Percentiles rank a stretch among this genome's conserved stretches.
phyloP scores from a whole-genome alignment of 345 rosid genomes.

The Erodium maritimum region DNA sequence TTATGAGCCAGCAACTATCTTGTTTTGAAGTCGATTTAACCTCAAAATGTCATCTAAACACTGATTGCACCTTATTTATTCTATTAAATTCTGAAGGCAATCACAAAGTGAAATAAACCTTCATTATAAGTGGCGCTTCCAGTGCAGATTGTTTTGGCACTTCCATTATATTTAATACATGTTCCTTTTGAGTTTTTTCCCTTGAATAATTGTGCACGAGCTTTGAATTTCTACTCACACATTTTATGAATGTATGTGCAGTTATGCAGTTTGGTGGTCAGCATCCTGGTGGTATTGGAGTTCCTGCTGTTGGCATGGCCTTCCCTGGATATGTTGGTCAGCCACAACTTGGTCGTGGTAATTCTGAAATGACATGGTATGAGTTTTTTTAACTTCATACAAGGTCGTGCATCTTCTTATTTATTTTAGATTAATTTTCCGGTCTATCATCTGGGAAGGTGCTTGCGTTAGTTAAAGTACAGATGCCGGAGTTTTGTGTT shows the following conservation, averaged over 20 bases:
- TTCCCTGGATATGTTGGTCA: constrained; percentile 79
- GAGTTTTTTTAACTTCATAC: neutral
- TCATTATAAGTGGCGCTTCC: too few relatives aligned
- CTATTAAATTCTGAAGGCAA: too few relatives aligned
- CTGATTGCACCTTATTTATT: too few relatives aligned
- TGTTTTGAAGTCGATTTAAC: too few relatives aligned
- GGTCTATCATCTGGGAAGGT: neutral
- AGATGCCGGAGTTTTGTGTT: neutral
- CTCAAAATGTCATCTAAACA: too few relatives aligned
- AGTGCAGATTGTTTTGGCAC: too few relatives aligned
- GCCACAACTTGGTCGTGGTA: constrained; percentile 80
- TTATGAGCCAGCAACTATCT: too few relatives aligned
- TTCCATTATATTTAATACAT: too few relatives aligned
- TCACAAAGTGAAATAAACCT: too few relatives aligned
- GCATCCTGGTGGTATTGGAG: constrained; percentile 77
- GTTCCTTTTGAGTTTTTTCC: too few relatives aligned
- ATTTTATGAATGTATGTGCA: constrained; percentile 9
- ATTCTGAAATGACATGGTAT: constrained; percentile 96
- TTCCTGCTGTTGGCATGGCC: constrained; percentile 93
- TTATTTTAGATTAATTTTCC: too few relatives aligned
- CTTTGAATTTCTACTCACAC: neutral
- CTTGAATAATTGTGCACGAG: neutral
- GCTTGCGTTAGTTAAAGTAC: neutral
- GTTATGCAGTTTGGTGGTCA: constrained; percentile 92
- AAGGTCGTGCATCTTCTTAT: neutral